Conservation (phyloP, 2,329 filamentous ascomycete genomes). For the Aspergillus sp. region DNA sequence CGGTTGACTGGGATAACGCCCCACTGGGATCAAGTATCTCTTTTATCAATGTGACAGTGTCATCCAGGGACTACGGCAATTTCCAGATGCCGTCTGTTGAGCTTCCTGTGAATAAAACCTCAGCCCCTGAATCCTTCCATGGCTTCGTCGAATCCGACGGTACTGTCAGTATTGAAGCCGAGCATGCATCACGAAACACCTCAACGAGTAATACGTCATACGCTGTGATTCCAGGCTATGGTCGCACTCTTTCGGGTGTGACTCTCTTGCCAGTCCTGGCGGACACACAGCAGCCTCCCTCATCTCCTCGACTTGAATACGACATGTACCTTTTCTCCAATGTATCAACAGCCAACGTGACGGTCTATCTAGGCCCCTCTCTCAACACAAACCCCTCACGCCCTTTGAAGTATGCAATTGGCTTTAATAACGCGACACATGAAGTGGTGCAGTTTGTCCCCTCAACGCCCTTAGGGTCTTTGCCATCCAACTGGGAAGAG, state of each 20-base stretch:
- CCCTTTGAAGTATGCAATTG: constrained; percentile 48
- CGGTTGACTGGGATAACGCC: constrained; percentile 52
- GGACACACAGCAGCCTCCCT: constrained; percentile 46
- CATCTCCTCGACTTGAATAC: constrained; percentile 54
- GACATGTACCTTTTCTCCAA: constrained; percentile 58
- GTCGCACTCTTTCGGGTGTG: constrained; percentile 56
- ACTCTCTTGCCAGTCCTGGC: constrained; percentile 52
- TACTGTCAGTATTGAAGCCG: constrained; percentile 32
- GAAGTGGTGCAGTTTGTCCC: constrained; percentile 40
- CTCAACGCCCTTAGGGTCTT: constrained; percentile 6
- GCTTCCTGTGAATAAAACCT: constrained; percentile 51
- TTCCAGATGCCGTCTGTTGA: constrained; percentile 43
- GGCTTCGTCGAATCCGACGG: constrained; percentile 61
- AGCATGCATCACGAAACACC: constrained; percentile 19
- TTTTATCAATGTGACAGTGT: constrained; percentile 25
- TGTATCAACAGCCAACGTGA: constrained; percentile 33
- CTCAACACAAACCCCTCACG: constrained; percentile 49
- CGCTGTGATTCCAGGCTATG: constrained; percentile 50
- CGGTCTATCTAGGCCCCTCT: constrained; percentile 38
- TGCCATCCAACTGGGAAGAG: constrained; percentile 5
- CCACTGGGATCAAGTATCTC: constrained; percentile 31
- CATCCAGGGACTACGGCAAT: constrained; percentile 20
- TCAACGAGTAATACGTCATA: constrained; percentile 40
- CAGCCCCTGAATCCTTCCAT: constrained; percentile 48
- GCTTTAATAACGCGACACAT: constrained; percentile 39